Base-by-base conservation (phyloP, 371 early-diverging fungal species). In the Apophysomyces sp. region DNA sequence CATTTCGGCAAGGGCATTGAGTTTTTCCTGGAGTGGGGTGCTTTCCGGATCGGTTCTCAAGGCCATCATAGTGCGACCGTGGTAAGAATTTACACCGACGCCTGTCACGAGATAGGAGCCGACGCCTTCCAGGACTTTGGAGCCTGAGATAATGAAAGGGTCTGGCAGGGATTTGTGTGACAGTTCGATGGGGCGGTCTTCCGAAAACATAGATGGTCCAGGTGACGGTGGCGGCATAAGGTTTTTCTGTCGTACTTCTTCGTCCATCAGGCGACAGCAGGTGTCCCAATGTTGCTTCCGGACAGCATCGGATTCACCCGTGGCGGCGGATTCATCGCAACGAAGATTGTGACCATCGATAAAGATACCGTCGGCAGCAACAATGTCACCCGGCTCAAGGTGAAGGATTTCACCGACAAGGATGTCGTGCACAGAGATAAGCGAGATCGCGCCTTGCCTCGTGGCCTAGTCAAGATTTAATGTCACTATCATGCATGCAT, bases 331-430 rank as follows among this genome's bases (percentile, higher is more conserved):
- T 71, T 97, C 97, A 72, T 97, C 97, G 71, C 92, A 91, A 16
- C 78, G 84, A 52, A 97, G 76, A 74, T 94, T 92, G 65, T 91
- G 91, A 18, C 94, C 94, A 57, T 80, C 80, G 49, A 94, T 80
- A 59, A 89, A 86, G 49, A 98, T 79, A 68, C 95, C 94, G 74
- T 98, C 98, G 5, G 88, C 95, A 3, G 91, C 78, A 31, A 97
- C 81, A 41, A 97, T 89, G 69, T 97, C 98, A 55, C 98, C 98
- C 16, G 95, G 93, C 72, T 98, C 96, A 26, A 98, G 77, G 59
- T 89, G 72, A 55, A 97, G 66, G 32, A 98, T 82, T 70, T 98
- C 97, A 32, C 97, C 96, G 7, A 98, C 92, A 65, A 89, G 85
- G 53, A 94, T 65, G 52, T 94, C 91, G 66, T 87, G 89, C 29